Conservation (phyloP, 2,329 filamentous ascomycete species). For the Hyphodiscus sp. region DNA sequence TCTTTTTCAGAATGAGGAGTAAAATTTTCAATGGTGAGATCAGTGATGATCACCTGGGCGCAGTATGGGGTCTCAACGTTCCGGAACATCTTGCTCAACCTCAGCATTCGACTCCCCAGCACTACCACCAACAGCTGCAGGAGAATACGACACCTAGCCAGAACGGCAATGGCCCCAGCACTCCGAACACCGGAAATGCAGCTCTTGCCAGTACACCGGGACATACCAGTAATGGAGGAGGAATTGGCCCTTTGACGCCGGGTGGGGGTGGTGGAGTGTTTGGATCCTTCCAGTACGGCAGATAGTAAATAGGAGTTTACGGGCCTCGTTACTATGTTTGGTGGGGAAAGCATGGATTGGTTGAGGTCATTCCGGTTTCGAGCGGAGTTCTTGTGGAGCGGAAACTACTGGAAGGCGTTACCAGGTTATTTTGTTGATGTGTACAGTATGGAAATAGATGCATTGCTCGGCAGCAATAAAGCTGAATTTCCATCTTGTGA, state of each 20-base stretch:
- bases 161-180: constrained; percentile 50
- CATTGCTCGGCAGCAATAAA: background rate
- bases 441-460: constrained; percentile 10
- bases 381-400: constrained; percentile 14
- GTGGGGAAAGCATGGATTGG: constrained; percentile 3
- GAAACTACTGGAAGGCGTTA: constrained; percentile 4
- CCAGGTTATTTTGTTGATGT: constrained; percentile 2
- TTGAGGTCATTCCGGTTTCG: constrained; percentile 1
- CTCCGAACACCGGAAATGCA: constrained; percentile 65
- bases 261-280: constrained; percentile 70
- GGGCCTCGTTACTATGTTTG: constrained; percentile 4
- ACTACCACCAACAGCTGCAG: constrained; percentile 35
- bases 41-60: constrained; percentile 74
- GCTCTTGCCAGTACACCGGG: constrained; percentile 39
- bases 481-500: too few species aligned
- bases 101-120: constrained; percentile 34
- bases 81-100: constrained; percentile 47
- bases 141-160: constrained; percentile 46
- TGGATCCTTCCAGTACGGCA: constrained; percentile 52
- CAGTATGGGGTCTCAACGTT: constrained; percentile 85
- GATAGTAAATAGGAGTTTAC: constrained; percentile 23
- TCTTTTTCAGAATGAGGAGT: constrained; percentile 90
- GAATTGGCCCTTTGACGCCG: constrained; percentile 70
- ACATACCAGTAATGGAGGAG: constrained; percentile 48
- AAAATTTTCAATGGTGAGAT: constrained; percentile 81